These are phyloP conservation scores for Monosporascus sp. DNA, from an alignment of 2,329 filamentous ascomycete species.

Conservation along the genomic window DNA sequence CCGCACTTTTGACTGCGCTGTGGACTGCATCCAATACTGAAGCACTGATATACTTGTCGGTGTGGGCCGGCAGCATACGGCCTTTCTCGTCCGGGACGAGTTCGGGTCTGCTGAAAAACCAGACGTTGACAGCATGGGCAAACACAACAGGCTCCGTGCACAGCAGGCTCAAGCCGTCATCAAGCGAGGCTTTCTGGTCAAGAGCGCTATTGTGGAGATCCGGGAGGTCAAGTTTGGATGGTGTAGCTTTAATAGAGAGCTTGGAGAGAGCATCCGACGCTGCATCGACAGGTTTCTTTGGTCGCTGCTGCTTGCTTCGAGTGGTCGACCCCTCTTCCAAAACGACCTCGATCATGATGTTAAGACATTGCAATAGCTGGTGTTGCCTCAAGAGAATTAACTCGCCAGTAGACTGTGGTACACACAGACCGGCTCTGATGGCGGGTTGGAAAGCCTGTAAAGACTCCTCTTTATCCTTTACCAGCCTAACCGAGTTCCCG, in stretches of 20 bases:
- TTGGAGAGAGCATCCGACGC: constrained; percentile 26
- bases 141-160: constrained; percentile 28
- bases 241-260: constrained; percentile 21
- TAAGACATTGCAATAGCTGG: constrained; percentile 31
- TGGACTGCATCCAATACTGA: constrained; percentile 38
- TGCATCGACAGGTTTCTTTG: constrained; percentile 26
- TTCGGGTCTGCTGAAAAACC: constrained; percentile 36
- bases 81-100: constrained; percentile 41
- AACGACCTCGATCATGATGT: constrained; percentile 37
- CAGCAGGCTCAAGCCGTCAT: constrained; percentile 31
- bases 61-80: constrained; percentile 28
- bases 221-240: constrained; percentile 24
- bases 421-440: constrained; percentile 15
- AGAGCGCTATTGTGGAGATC: constrained; percentile 25
- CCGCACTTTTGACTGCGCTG: constrained; percentile 26
- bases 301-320: constrained; percentile 15
- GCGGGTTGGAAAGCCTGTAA: constrained; percentile 17
- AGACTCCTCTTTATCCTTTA: constrained; percentile 13
- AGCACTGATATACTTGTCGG: constrained; percentile 36
- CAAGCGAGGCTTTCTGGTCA: constrained; percentile 28
- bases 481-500: constrained; percentile 28
- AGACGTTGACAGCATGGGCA: constrained; percentile 27
- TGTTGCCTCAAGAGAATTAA: constrained; percentile 36
- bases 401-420: constrained; percentile 26
- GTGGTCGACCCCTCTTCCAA: constrained; percentile 31